Evolutionary conservation across 2,329 filamentous ascomycete species (phyloP), one percentile per base, ranked within the genome.

Genomic region (Colletotrichum sp.): DNA sequence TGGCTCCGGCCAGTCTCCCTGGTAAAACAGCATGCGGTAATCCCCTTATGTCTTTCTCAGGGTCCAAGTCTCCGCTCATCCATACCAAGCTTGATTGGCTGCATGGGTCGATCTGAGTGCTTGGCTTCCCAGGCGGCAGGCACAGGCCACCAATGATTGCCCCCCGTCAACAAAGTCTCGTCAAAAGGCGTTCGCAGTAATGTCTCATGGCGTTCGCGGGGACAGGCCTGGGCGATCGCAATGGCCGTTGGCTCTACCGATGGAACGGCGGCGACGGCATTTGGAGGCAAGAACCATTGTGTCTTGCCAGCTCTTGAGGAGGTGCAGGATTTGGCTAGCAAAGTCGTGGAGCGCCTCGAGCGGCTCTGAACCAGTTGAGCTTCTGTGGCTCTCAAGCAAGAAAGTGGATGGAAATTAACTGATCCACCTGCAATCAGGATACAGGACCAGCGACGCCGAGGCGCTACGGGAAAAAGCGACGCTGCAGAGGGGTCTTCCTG

Each of bases 401-500:
- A 44, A 68, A 68, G 64, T 68, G 39, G 24, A 73, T 60, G 26
- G 44, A 76, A 72, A 73, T 76, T 68, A 60, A 39, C 36, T 39
- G 64, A 68, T 60, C 73, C 73, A 73, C 73, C 55, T 36, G 30
- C 63, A 59, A 60, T 59, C 55, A 36, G 26, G 44, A 72, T 57
- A 49, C 68, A 75, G 62, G 52, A 44, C 62, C 13, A 55, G 57
- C 28, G 36, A 67, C 72, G 36, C 72, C 63, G 52, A 72, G 72
- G 26, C 68, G 63, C 72, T 63, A 67, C 30, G 72, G 68, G 36
- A 72, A 28, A 76, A 68, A 73, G 64, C 64, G 70, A 76, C 39
- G 63, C 62, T 68, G 30, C 28, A 28, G 55, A 72, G 52, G 72
- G 68, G 39, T 39, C 24, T 63, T 62, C 68, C 71, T 59, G 39